A percentile compares a stretch with the other conserved stretches of the same genome.
phyloP scores from a whole-genome alignment of 2,329 filamentous ascomycete genomes.

The Eutypa lata region DNA sequence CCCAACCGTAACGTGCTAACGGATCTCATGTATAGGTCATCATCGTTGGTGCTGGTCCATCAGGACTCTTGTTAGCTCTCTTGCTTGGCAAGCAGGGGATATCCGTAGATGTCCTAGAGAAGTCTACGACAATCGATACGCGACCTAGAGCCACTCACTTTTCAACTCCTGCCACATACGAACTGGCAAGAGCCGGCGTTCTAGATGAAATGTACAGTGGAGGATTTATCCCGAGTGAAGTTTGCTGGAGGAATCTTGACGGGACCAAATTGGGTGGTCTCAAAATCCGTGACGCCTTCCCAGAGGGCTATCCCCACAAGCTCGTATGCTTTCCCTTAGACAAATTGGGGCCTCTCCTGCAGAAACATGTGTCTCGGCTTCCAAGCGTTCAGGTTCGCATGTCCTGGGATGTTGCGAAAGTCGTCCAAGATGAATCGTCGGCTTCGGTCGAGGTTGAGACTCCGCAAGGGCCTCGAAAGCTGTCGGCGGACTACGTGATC shows the following conservation, averaged over 20 bases:
- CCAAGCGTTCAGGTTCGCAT: conserved; percentile 37
- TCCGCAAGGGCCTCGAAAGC: conserved; percentile 30
- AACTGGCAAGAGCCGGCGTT: conserved; percentile 57
- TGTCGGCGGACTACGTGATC: conserved; percentile 50
- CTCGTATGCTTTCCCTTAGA: conserved; percentile 40
- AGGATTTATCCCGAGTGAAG: conserved; percentile 35
- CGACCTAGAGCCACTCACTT: conserved; percentile 63
- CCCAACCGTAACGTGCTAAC: no score
- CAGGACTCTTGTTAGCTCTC: conserved; percentile 46
- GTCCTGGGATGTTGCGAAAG: conserved; percentile 42
- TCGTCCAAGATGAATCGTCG: conserved; percentile 42
- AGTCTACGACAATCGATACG: conserved; percentile 49
- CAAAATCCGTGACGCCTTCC: conserved; percentile 28
- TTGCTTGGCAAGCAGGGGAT: conserved; percentile 52
- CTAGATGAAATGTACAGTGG: conserved; percentile 36
- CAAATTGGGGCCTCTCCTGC: conserved; percentile 40
- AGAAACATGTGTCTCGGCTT: conserved; percentile 35
- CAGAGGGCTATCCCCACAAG: conserved; percentile 37
- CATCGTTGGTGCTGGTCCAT: conserved; percentile 48
- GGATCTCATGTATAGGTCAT: conserved; percentile 39
- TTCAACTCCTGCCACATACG: conserved; percentile 54
- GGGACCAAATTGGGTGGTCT: conserved; percentile 36
- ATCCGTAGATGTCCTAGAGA: conserved; percentile 53
- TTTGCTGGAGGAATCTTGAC: conserved; percentile 37
- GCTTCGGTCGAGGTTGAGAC: conserved; percentile 45